phyloP scores from a whole-genome alignment of 2,329 filamentous ascomycete genomes.

The Nothomitra cinnamomea region DNA sequence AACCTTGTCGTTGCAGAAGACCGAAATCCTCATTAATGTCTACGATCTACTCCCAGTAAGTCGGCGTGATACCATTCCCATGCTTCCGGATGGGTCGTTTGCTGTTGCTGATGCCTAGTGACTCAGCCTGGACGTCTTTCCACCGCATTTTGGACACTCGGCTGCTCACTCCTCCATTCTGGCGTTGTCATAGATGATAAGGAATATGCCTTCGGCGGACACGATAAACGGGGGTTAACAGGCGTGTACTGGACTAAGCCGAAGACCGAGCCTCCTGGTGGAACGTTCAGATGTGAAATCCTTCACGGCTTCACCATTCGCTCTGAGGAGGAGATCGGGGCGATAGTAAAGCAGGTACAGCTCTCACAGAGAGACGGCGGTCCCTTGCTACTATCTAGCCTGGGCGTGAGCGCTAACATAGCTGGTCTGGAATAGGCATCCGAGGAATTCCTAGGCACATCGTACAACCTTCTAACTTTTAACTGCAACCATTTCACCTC shows the following conservation, averaged over 20 bases:
- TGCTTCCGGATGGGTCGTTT: background rate
- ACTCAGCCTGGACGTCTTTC: slow-evolving; percentile 53
- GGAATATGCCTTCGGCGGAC: slow-evolving; percentile 76
- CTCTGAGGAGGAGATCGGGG: slow-evolving; percentile 50
- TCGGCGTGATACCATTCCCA: background rate
- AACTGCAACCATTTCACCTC: slow-evolving; percentile 87
- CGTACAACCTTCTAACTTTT: slow-evolving; percentile 64
- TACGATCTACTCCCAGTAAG: slow-evolving; percentile 59
- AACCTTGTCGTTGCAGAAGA: slow-evolving; percentile 52
- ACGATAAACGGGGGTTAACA: slow-evolving; percentile 50
- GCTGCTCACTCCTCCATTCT: slow-evolving; percentile 63
- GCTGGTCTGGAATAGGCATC: slow-evolving; percentile 32
- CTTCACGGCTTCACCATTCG: slow-evolving; percentile 65
- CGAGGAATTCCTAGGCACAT: slow-evolving; percentile 54
- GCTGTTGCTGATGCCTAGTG: background rate
- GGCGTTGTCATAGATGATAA: slow-evolving; percentile 64
- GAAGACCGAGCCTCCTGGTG: slow-evolving; percentile 54
- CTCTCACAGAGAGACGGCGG: background rate
- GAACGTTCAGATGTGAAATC: slow-evolving; percentile 57
- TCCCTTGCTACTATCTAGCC: too few relatives aligned
- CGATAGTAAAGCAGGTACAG: slow-evolving; percentile 39
- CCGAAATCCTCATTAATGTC: slow-evolving; percentile 58
- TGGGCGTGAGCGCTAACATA: too few relatives aligned
- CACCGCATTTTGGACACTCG: slow-evolving; percentile 61
- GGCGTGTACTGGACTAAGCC: slow-evolving; percentile 76